Evolutionary conservation across 2,329 filamentous ascomycete genomes (phyloP), one percentile per base, ranked within the genome.

Genomic region (Arthrobotrys entomopaga): DNA sequence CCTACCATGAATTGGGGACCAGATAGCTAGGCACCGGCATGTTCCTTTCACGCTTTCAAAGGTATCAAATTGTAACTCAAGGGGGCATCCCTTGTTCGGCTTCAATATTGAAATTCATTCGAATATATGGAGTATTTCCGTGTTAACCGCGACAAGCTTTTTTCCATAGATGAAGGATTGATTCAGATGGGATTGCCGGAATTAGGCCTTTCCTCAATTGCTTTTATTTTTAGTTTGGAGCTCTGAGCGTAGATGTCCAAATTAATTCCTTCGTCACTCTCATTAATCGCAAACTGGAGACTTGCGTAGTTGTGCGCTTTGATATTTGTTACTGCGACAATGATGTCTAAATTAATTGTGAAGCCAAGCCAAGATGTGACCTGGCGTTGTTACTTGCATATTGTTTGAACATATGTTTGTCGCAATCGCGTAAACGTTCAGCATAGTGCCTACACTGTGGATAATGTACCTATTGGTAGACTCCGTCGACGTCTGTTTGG

Each of bases 361-460:
- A 69, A 61, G 56, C 61, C 56, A 61, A 26, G 43, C 20, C 43
- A 60, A 50, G 19, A 5, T 59, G 64, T 54, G 46, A 60, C 49
- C 42, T 24, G 29, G 29, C 34, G 34, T 8, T 24, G 52, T 20
- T 42, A 19, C n/a, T 43, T 13, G 43, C 53, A 54, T 38, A 60
- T 53, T 10, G n/a, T 34, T 34, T 34, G 3, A 34, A 22, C 54
- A 29, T 34, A 2, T 57, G 11, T 34, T 34, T 34, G 56, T 48
- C 49, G 43, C n/a, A 53, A 50, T 66, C 42, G 54, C 63, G 63
- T 58, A 59, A 59, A 34, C 2, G 29, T 46, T 8, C 29, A 57
- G 43, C 19, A 15, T 24, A 19, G 19, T 16, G n/a, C n/a, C n/a
- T n/a, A 34, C 8, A 29, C 5, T 15, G 10, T 3, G 49, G 22